phyloP scores from a whole-genome alignment of 768 basidiomycete species.

The Kockovaella imperatae region DNA sequence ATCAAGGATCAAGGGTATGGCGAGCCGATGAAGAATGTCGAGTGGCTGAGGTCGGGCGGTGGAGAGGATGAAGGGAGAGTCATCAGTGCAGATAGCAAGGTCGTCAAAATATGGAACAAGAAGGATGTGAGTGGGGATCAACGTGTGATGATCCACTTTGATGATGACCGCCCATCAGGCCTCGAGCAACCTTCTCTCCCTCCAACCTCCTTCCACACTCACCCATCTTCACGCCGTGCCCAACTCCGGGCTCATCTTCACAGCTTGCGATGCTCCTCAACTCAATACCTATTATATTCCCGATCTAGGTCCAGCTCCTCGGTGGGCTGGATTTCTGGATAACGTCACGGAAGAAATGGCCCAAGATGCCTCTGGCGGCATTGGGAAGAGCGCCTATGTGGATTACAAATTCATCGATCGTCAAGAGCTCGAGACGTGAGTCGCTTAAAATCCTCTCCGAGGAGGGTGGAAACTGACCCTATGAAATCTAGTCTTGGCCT shows the following conservation, averaged over 20 bases:
- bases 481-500: slow-evolving; percentile 70
- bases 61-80: slow-evolving; percentile 82
- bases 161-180: slow-evolving; percentile 51
- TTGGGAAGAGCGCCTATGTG: slow-evolving; percentile 59
- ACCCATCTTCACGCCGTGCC: slow-evolving; percentile 87
- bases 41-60: slow-evolving; percentile 74
- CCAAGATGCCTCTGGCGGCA: slow-evolving; percentile 62
- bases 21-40: slow-evolving; percentile 69
- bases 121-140: slow-evolving; percentile 51
- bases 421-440: slow-evolving; percentile 72
- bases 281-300: slow-evolving; percentile 93
- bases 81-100: slow-evolving; percentile 88
- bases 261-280: slow-evolving; percentile 92
- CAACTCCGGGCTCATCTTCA: slow-evolving; percentile 77
- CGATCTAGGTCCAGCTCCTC: slow-evolving; percentile 89
- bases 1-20: slow-evolving; percentile 97
- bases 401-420: slow-evolving; percentile 97
- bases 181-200: slow-evolving; percentile 75
- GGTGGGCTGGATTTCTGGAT: slow-evolving; percentile 96
- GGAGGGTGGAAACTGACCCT: neutral
- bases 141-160: slow-evolving; percentile 1
- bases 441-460: slow-evolving; percentile 21
- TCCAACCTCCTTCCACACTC: slow-evolving; percentile 81
- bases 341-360: slow-evolving; percentile 94
- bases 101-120: slow-evolving; percentile 93